Conservation (phyloP, 192 early-diverging fungal genomes). For the Gryganskiella cystojenkinii region DNA sequence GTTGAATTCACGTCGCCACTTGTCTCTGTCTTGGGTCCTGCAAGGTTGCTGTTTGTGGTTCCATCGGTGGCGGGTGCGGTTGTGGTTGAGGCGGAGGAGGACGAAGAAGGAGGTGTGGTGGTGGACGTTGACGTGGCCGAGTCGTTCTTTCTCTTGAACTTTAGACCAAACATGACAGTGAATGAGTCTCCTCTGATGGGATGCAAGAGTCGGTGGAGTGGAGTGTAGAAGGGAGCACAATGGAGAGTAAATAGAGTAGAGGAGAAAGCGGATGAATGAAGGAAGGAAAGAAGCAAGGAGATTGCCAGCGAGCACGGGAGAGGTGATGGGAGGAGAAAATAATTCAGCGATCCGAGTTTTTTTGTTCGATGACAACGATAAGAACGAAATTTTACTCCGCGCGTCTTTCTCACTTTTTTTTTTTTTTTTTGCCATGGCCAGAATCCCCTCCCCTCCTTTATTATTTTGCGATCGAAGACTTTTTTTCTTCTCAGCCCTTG, state of each 20-base stretch:
- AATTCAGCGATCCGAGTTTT: not conserved
- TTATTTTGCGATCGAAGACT: too few relatives aligned
- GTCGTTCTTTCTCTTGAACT: constrained; percentile 35
- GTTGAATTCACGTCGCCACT: too few relatives aligned
- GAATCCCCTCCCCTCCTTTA: too few relatives aligned
- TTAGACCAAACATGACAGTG: constrained; percentile 32
- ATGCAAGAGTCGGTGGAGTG: not conserved
- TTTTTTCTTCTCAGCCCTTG: too few relatives aligned
- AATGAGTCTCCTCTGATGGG: not conserved
- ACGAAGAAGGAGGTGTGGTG: not conserved
- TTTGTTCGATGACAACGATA: too few relatives aligned
- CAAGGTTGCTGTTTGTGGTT: not conserved
- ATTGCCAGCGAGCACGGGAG: not conserved
- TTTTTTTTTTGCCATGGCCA: not conserved
- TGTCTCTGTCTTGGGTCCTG: not conserved
- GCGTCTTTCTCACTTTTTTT: not conserved
- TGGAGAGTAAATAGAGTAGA: not conserved
- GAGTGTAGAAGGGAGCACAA: not conserved
- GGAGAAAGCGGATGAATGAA: not conserved
- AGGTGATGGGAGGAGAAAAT: not conserved
- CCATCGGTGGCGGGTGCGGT: not conserved
- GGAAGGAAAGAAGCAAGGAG: not conserved
- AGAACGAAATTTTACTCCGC: too few relatives aligned
- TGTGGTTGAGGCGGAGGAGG: not conserved
- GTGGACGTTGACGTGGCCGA: constrained; percentile 1